Evolutionary conservation across 495 filamentous ascomycete genomes (phyloP), one percentile per base, ranked within the genome.

Genomic region (Aspergillus olivimuriae): DNA sequence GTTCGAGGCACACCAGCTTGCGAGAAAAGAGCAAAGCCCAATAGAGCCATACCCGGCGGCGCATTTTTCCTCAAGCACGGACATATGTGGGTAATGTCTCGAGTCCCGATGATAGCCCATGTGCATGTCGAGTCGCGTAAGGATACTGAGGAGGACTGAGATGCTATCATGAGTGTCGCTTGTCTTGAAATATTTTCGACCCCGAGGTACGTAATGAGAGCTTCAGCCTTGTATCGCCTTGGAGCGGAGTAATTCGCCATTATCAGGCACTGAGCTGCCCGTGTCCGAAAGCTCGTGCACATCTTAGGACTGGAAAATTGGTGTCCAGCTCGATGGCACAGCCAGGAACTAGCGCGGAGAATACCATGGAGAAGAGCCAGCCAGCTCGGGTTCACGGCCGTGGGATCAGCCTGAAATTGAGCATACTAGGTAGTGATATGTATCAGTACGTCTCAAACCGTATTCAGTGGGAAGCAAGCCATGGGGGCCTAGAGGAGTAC

Each of bases 111-210:
- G n/a, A n/a, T n/a, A n/a, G 20, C 59, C 59, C 44, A 55, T 61
- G n/a, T 53, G 50, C 41, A 64, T 58, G 3, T 62, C 59, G 16
- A 63, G 26, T 33, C 57, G 39, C 17, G 51, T 48, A 41, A 49
- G 33, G n/a, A 61, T 41, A 9, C 57, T 47, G 1, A 62, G 32
- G 1, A 63, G 42, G 31, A 55, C 36, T 1, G 55, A 55, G 18
- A 51, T 39, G 15, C 53, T 56, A n/a, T 45, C 37, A 12, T 53
- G 48, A 15, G 50, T 50, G 28, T 63, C 60, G 15, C 46, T 35
- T 38, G 50, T 53, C 35, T 46, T 46, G 1, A 60, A 26, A n/a
- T n/a, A 19, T 50, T 60, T 26, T 63, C 56, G 36, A 43, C 39
- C 4, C 53, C 46, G 1, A 55, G 46, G 36, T 50, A 57, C 7